A percentile compares a stretch with the other conserved stretches of the same genome.
These are phyloP conservation scores for Oligophagozyma castellii DNA, from an alignment of 1,139 yeast species.

Conservation along the genomic window DNA sequence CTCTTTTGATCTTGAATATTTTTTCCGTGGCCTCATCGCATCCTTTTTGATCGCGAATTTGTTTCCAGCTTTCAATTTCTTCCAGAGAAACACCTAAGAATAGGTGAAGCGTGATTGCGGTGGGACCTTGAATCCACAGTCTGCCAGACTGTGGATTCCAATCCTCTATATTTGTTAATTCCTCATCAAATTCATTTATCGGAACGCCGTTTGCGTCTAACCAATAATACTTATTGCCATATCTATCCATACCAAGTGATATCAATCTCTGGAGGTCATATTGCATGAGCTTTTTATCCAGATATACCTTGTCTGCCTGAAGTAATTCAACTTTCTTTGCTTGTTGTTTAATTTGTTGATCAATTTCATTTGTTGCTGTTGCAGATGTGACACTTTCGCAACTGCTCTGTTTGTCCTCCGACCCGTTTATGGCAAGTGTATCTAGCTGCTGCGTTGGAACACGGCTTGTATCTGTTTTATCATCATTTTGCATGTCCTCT, in stretches of 20 bases:
- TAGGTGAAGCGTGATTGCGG: slow-evolving; percentile 40
- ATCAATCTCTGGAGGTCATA: slow-evolving; percentile 69
- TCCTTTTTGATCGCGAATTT: slow-evolving; percentile 13
- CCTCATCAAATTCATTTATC: slow-evolving; percentile 54
- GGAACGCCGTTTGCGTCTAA: slow-evolving; percentile 79
- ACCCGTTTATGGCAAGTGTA: background rate
- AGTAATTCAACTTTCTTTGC: slow-evolving; percentile 28
- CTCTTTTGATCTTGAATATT: slow-evolving; percentile 11
- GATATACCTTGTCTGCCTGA: slow-evolving; percentile 33
- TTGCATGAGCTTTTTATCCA: slow-evolving; percentile 48
- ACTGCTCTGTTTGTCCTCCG: background rate
- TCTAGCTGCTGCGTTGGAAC: too few relatives aligned
- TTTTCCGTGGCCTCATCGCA: slow-evolving; percentile 18
- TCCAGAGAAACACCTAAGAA: slow-evolving; percentile 30
- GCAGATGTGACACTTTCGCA: slow-evolving; percentile 1
- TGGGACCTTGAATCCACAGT: slow-evolving; percentile 91
- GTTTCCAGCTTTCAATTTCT: slow-evolving; percentile 25
- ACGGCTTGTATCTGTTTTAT: too few relatives aligned
- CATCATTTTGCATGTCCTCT: too few relatives aligned
- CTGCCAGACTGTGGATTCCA: slow-evolving; percentile 48
- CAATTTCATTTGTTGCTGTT: slow-evolving; percentile 20
- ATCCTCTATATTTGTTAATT: slow-evolving; percentile 35
- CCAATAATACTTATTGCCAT: slow-evolving; percentile 90
- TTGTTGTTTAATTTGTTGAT: slow-evolving; percentile 7
- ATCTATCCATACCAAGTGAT: slow-evolving; percentile 70